Evolutionary conservation across 805 yeast species (phyloP).

Genomic region (Zygotorulaspora danielsina): DNA sequence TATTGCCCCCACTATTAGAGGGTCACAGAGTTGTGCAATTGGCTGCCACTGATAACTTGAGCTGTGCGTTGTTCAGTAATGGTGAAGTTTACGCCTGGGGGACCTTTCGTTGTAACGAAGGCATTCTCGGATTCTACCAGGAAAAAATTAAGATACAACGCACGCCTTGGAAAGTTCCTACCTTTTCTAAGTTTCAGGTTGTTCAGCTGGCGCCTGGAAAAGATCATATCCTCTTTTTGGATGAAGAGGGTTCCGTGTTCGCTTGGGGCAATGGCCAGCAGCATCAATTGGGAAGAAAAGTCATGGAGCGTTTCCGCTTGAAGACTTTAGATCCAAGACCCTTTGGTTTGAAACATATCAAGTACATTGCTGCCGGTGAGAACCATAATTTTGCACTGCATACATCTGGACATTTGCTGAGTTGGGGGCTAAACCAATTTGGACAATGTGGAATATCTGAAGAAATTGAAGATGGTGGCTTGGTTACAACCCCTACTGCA

Average conservation of each 20-base stretch:
- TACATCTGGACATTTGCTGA: constrained; percentile 58
- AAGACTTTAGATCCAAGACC: constrained; percentile 75
- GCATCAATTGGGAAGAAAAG: constrained; percentile 82
- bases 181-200: constrained; percentile 50
- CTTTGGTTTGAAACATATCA: constrained; percentile 75
- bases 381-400: constrained; percentile 93
- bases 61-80: constrained; percentile 69
- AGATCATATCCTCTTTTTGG: constrained; percentile 84
- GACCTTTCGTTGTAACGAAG: constrained; percentile 90
- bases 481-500: constrained; percentile 70
- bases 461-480: constrained; percentile 78
- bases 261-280: constrained; percentile 99
- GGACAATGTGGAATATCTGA: constrained; percentile 91
- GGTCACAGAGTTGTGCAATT: constrained; percentile 64
- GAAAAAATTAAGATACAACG: constrained; percentile 59
- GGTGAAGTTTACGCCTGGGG: constrained; percentile 99
- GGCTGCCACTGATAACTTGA: constrained; percentile 88
- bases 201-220: constrained; percentile 88
- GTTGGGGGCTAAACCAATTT: constrained; percentile 96
- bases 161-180: constrained; percentile 57
- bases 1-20: constrained; percentile 53
- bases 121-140: constrained; percentile 72
- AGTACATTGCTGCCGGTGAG: constrained; percentile 85
- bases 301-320: constrained; percentile 71
- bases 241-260: constrained; percentile 76